Evolutionary conservation across 345 rosid genomes (phyloP).

Genomic region (Dovyalis caffra): DNA sequence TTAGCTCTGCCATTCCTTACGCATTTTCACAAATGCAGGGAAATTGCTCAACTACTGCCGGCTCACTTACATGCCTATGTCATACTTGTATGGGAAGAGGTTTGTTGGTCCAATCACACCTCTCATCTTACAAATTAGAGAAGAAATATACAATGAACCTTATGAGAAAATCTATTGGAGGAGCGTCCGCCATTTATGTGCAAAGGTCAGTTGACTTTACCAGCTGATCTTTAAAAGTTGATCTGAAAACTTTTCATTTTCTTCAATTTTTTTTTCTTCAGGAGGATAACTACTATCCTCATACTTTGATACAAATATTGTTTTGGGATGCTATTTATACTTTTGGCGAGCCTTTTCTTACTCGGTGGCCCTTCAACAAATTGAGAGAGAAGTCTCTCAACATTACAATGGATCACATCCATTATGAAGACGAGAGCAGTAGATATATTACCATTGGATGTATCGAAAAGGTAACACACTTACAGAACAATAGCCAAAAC

Average conservation of each 20-base stretch:
- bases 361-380: constrained; percentile 18
- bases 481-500: too few relatives aligned
- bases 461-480: constrained; percentile 11
- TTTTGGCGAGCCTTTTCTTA: constrained; percentile 6
- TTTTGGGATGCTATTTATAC: constrained; percentile 18
- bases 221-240: not conserved
- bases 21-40: not conserved
- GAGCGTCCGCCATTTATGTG: constrained; percentile 20
- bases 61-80: constrained; percentile 18
- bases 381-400: constrained; percentile 17
- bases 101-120: constrained; percentile 28
- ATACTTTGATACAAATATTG: constrained; percentile 11
- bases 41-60: constrained; percentile 17
- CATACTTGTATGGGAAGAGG: constrained; percentile 23
- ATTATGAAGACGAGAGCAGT: constrained; percentile 37
- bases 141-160: constrained; percentile 18
- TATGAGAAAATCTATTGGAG: constrained; percentile 20
- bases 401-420: constrained; percentile 20
- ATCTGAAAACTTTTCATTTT: not conserved
- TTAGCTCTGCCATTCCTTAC: not conserved
- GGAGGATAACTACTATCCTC: constrained; percentile 22
- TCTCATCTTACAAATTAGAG: constrained; percentile 16
- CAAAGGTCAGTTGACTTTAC: constrained; percentile 4
- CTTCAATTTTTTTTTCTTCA: not conserved
- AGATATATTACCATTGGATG: constrained; percentile 30